These are phyloP conservation scores for Neonectria neomacrospora DNA, from an alignment of 2,329 filamentous ascomycete species.

Conservation along the genomic window DNA sequence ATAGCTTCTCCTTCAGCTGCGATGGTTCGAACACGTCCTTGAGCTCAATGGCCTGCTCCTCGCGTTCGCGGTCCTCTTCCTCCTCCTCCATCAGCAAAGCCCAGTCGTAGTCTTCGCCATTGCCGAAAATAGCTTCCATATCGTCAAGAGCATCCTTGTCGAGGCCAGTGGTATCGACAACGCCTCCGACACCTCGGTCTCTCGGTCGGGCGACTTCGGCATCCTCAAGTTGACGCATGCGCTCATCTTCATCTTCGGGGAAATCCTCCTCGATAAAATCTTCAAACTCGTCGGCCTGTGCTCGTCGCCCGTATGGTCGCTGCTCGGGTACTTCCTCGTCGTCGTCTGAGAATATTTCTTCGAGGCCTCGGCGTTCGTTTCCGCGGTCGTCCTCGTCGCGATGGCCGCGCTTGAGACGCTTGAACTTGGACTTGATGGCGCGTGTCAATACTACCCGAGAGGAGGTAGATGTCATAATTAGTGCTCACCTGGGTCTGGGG, in stretches of 20 bases:
- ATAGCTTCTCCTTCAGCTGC: conserved; percentile 90
- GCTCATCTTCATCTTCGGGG: conserved; percentile 84
- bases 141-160: conserved; percentile 95
- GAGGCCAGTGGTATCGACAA: conserved; percentile 83
- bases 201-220: conserved; percentile 87
- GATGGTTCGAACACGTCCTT: conserved; percentile 99
- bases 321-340: conserved; percentile 78
- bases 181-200: conserved; percentile 73
- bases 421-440: conserved; percentile 82
- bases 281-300: conserved; percentile 82
- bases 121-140: conserved; percentile 95
- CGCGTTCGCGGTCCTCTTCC: conserved; percentile 80
- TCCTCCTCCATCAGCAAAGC: conserved; percentile 89
- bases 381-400: conserved; percentile 76
- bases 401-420: conserved; percentile 93
- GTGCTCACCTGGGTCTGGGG: conserved; percentile 74
- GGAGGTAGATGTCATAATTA: background rate
- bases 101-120: conserved; percentile 96
- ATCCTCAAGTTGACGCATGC: conserved; percentile 81
- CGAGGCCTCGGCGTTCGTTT: conserved; percentile 76
- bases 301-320: conserved; percentile 64
- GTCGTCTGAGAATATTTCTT: conserved; percentile 95
- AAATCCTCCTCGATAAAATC: conserved; percentile 98
- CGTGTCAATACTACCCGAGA: conserved; percentile 10
- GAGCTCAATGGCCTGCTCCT: conserved; percentile 87